These are phyloP conservation scores for Colletotrichum abscissum DNA, from an alignment of 2,329 filamentous ascomycete species.

Conservation along the genomic window DNA sequence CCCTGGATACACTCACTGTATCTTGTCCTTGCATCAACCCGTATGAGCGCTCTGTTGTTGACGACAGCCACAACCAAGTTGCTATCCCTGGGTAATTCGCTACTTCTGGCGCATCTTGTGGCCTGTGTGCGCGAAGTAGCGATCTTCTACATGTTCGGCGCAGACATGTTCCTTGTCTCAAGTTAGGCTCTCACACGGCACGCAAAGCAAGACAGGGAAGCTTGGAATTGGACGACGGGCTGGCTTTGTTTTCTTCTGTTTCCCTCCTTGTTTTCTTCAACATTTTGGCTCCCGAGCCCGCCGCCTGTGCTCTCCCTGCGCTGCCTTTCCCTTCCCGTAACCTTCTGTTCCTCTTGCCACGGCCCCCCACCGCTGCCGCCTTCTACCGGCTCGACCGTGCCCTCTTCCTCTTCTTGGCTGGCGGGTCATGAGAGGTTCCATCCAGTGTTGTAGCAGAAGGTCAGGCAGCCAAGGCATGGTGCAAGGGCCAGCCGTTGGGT, in stretches of 20 bases:
- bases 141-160: background rate
- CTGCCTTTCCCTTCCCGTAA: background rate
- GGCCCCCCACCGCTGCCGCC: background rate
- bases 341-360: background rate
- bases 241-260: background rate
- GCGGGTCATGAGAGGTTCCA: background rate
- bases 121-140: conserved; percentile 3
- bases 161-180: conserved; percentile 20
- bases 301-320: background rate
- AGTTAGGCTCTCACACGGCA: background rate
- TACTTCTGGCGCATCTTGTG: background rate
- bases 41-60: background rate
- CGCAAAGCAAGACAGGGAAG: background rate
- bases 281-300: background rate
- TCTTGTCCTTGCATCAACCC: background rate
- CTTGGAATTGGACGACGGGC: too few relatives aligned
- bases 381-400: background rate
- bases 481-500: background rate
- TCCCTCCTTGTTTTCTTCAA: background rate
- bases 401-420: background rate
- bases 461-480: background rate
- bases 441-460: conserved; percentile 3
- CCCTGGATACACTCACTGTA: too few relatives aligned
- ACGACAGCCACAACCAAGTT: background rate
- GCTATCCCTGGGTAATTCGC: background rate